Base-by-base conservation (phyloP, 768 basidiomycete genomes). In the Pisolithus sp. region DNA sequence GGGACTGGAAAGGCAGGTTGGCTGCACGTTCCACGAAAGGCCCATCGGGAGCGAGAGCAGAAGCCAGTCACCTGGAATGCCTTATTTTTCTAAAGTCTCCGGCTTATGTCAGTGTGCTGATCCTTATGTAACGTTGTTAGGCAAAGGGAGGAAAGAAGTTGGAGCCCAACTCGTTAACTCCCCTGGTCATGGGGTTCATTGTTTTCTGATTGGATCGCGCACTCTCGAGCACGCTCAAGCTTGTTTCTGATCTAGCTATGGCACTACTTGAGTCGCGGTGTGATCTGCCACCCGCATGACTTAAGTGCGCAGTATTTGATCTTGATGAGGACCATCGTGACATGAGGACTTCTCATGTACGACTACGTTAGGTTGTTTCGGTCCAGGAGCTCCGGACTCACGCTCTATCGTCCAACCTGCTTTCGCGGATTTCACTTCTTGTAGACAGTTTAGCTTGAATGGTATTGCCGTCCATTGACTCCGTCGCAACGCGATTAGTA, bases 71-170 rank as follows among this genome's bases (percentile, higher is more conserved):
- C 42, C 21, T 43, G 20, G 30, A 15, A 31, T 18, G 31, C 21
- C 34, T 38, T 34, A 24, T 45, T 51, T 45, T 23, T 18, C 28
- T 26, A 45, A 45, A 45, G 43, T 43, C 34, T 38, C 23, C 23
- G 34, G 17, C 36, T 36, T 36, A 31, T 31, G 43, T n/a, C 45
- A 46, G n/a, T 17, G n/a, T 17, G 44, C 45, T 47, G 44, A 26
- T 46, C 45, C 28, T 52, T 52, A 52, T 52, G 51, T 47, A n/a
- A 46, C 45, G 46, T 47, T 46, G 46, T 31, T 38, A 51, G 24
- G 43, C 36, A 37, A 45, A n/a, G 45, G 45, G 20, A 10, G n/a
- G 12, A 36, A 47, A 34, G 34, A 20, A 47, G 30, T 21, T 34
- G 43, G 43, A 45, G 43, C 17, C 18, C 15, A 5, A 24, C 15